phyloP scores from a whole-genome alignment of 2,329 filamentous ascomycete species.

The Alternaria sp. region DNA sequence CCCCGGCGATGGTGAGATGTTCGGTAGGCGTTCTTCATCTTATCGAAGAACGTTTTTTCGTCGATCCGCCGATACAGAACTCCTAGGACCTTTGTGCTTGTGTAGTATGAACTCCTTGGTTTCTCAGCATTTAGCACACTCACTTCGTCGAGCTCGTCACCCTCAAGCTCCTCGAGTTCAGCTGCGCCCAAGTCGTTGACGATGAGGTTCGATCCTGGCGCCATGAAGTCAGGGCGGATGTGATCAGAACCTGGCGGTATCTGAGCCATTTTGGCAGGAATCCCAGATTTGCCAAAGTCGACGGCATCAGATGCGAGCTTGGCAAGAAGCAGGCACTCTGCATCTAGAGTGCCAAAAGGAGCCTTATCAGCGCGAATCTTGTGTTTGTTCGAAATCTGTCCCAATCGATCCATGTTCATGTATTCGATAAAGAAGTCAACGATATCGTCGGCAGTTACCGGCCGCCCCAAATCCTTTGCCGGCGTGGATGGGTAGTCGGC shows the following conservation, averaged over 20 bases:
- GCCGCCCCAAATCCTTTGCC: conserved; percentile 65
- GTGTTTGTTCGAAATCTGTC: conserved; percentile 51
- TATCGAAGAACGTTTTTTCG: conserved; percentile 66
- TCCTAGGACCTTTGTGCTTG: conserved; percentile 72
- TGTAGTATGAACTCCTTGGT: conserved; percentile 63
- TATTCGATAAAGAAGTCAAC: conserved; percentile 75
- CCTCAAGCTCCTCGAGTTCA: conserved; percentile 30
- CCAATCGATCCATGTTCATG: conserved; percentile 53
- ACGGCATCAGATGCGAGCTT: conserved; percentile 45
- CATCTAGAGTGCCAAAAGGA: conserved; percentile 31
- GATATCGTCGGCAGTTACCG: conserved; percentile 70
- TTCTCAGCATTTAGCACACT: conserved; percentile 53
- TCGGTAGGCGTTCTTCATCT: conserved; percentile 31
- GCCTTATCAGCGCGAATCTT: conserved; percentile 50
- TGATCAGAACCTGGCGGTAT: conserved; percentile 24
- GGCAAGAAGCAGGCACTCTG: conserved; percentile 48
- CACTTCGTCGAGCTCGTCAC: conserved; percentile 48
- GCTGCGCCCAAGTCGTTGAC: conserved; percentile 43
- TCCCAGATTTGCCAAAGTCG: conserved; percentile 40
- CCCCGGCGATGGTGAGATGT: background rate
- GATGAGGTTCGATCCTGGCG: conserved; percentile 49
- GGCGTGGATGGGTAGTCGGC: conserved; percentile 71
- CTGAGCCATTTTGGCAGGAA: conserved; percentile 16
- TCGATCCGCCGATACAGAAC: conserved; percentile 74
- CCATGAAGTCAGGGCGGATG: conserved; percentile 61